Evolutionary conservation across 306 rosid genomes (phyloP), one percentile per base, ranked within the genome.

Genomic region (Ceratonia siliqua): DNA sequence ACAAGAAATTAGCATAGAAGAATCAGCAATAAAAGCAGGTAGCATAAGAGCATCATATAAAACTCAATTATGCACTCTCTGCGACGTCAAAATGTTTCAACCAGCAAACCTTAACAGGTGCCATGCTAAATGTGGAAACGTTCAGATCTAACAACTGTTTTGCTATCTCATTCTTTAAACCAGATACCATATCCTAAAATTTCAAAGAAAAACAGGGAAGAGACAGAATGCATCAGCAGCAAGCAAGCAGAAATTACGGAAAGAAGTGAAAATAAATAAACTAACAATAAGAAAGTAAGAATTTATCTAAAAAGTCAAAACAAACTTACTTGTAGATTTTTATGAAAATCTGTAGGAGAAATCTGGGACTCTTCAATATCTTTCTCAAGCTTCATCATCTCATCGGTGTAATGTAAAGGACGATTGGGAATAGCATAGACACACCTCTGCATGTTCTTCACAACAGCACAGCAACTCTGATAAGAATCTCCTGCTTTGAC

Each of bases 401-500:
- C 99, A 41, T 85, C 88, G 5, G 83, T 72, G 77, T 73, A 69
- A 79, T 79, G 81, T 54, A 81, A 48, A 42, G 90, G 81, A 64
- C 66, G 72, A 56, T 73, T 77, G 68, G 97, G 99, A 82, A 94
- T 78, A 36, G 99, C 97, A 78, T 87, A 94, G 61, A 92, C 82
- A 70, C 99, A 88, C 82, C 99, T 90, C 67, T 92, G 87, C 88
- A 89, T 83, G 85, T 87, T 92, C 90, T 92, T 90, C 58, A 90
- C 95, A 61, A 94, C 90, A 68, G 84, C 88, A 76, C 96, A 91
- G 84, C 99, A 94, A 79, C 99, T 94, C 66, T 88, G 96, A 85
- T 87, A 89, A 22, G 83, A 58, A 68, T 64, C 74, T 81, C 99
- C 97, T 55, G 89, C 76, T 81, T 86, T 94, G 65, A 92, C 97